Conservation (phyloP, 768 basidiomycete species). For the Termitomyces sp. region DNA sequence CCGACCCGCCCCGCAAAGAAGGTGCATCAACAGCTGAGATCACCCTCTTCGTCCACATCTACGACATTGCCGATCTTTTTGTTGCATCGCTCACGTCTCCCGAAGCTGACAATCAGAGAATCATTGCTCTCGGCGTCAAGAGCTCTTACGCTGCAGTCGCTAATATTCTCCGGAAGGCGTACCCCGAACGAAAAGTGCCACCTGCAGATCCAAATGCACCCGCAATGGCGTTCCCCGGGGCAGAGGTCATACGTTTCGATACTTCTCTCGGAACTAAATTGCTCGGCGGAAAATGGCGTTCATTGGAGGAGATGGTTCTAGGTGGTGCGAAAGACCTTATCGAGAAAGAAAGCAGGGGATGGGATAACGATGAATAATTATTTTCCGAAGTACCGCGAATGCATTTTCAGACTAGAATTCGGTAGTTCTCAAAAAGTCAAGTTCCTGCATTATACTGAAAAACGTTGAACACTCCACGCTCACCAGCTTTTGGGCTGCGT, state of each 20-base stretch:
- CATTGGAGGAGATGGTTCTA: constrained; percentile 9
- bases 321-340: constrained; percentile 5
- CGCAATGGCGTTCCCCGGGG: constrained; percentile 7
- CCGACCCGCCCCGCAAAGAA: neutral
- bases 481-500: too few relatives aligned
- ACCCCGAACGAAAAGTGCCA: constrained; percentile 7
- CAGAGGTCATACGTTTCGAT: constrained; percentile 9
- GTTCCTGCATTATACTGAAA: too few relatives aligned
- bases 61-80: constrained; percentile 10
- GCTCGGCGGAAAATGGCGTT: constrained; percentile 8
- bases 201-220: constrained; percentile 6
- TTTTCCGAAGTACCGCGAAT: too few relatives aligned
- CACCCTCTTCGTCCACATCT: constrained; percentile 6
- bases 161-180: constrained; percentile 8
- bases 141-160: constrained; percentile 8
- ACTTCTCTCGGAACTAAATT: constrained; percentile 5
- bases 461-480: too few relatives aligned
- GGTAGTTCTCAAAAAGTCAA: too few relatives aligned
- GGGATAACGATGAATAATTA: neutral
- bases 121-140: constrained; percentile 5
- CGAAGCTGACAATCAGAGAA: constrained; percentile 6
- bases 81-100: constrained; percentile 5
- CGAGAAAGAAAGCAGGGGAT: constrained; percentile 7
- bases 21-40: constrained; percentile 5
- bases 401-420: too few relatives aligned